Evolutionary conservation across 176 grass and related monocot genomes (phyloP).

Genomic region (Carex littledalei): DNA sequence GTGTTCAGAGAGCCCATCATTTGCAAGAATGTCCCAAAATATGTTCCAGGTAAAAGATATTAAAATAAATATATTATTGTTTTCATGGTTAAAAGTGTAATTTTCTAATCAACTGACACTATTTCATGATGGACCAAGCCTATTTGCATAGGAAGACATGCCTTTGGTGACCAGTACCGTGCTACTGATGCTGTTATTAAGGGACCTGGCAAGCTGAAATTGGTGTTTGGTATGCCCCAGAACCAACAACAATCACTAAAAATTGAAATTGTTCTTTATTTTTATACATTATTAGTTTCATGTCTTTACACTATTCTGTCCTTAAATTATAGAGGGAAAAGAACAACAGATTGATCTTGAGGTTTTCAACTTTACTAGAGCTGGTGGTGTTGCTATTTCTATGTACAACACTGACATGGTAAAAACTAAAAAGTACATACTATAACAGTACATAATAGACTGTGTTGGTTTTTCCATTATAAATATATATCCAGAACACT

Average conservation of each 20-base stretch:
- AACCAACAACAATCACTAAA: background rate
- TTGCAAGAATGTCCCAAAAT: slow-evolving; percentile 84
- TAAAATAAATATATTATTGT: background rate
- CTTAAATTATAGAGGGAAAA: slow-evolving; percentile 60
- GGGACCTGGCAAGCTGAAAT: slow-evolving; percentile 94
- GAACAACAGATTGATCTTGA: slow-evolving; percentile 70
- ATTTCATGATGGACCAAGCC: slow-evolving; percentile 89
- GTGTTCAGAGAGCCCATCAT: slow-evolving; percentile 98
- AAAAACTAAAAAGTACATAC: background rate
- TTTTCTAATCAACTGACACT: slow-evolving; percentile 12
- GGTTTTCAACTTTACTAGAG: slow-evolving; percentile 93
- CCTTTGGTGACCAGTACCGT: slow-evolving; percentile 94
- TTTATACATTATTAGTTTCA: slow-evolving; percentile 7
- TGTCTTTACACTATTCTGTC: slow-evolving; percentile 8
- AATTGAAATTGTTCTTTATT: background rate
- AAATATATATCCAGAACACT: background rate
- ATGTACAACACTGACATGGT: slow-evolving; percentile 89
- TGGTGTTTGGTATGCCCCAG: slow-evolving; percentile 73
- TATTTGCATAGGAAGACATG: slow-evolving; percentile 99
- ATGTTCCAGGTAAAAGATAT: slow-evolving; percentile 74
- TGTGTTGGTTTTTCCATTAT: background rate
- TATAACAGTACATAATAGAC: background rate
- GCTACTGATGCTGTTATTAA: slow-evolving; percentile 92
- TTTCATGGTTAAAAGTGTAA: background rate
- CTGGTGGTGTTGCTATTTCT: slow-evolving; percentile 83